These are phyloP conservation scores for Diutina pseudorugosa DNA, from an alignment of 1,139 yeast genomes.

Conservation along the genomic window DNA sequence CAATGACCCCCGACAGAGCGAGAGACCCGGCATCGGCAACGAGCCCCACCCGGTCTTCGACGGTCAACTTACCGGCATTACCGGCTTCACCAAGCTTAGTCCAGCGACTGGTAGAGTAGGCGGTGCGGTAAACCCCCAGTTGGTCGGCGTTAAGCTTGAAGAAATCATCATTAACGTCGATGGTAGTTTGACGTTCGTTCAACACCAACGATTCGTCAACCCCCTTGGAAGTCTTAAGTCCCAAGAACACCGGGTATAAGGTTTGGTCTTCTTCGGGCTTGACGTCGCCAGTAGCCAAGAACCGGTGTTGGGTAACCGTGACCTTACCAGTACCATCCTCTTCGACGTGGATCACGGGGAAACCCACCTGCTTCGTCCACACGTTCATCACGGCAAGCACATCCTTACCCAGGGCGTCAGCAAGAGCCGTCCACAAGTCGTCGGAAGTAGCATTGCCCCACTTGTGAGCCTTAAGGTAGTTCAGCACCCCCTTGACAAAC, in stretches of 20 bases:
- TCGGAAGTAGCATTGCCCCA: constrained; percentile 69
- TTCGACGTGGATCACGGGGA: constrained; percentile 61
- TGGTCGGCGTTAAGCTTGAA: constrained; percentile 78
- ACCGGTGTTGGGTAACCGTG: constrained; percentile 58
- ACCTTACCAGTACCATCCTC: constrained; percentile 26
- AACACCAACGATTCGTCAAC: constrained; percentile 53
- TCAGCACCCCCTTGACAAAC: constrained; percentile 61
- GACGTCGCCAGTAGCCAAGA: constrained; percentile 69
- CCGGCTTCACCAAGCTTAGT: constrained; percentile 63
- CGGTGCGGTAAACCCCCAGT: constrained; percentile 73
- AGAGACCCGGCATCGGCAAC: constrained; percentile 74
- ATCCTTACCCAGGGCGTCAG: constrained; percentile 65
- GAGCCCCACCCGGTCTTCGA: constrained; percentile 77
- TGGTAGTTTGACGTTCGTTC: constrained; percentile 37
- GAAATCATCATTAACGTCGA: constrained; percentile 34
- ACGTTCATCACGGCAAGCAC: constrained; percentile 60
- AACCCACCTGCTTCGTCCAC: constrained; percentile 80
- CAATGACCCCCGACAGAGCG: constrained; percentile 60
- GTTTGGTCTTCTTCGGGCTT: constrained; percentile 44
- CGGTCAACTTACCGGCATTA: constrained; percentile 49
- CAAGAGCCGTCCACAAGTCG: constrained; percentile 70
- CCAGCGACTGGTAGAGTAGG: constrained; percentile 68
- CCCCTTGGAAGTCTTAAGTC: constrained; percentile 56
- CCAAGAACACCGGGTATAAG: constrained; percentile 76
- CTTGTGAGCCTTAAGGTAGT: constrained; percentile 56